phyloP scores from a whole-genome alignment of 495 filamentous ascomycete species.

The Halenospora varia region DNA sequence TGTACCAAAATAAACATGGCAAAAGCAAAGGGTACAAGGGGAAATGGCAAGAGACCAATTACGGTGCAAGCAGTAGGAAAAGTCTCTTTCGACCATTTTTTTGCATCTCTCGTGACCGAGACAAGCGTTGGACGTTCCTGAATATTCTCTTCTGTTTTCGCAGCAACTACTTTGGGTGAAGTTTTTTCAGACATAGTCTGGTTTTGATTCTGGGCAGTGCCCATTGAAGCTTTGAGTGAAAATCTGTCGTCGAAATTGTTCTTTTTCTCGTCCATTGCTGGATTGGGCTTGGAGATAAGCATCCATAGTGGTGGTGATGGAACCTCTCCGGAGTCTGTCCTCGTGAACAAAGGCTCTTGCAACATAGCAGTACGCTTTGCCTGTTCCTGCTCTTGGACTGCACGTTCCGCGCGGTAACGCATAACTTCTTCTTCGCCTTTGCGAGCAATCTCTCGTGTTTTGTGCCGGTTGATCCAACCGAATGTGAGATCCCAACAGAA shows the following conservation, averaged over 20 bases:
- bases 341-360: background rate
- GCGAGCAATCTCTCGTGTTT: conserved; percentile 55
- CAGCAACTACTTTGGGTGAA: too few relatives aligned
- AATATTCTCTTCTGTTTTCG: too few relatives aligned
- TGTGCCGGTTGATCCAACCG: conserved; percentile 53
- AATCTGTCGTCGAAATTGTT: conserved; percentile 17
- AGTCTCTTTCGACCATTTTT: conserved; percentile 56
- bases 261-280: conserved; percentile 19
- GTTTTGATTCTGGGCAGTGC: too few relatives aligned
- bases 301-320: conserved; percentile 13
- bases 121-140: conserved; percentile 37
- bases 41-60: conserved; percentile 53
- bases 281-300: conserved; percentile 7
- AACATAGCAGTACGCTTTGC: background rate
- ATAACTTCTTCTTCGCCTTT: conserved; percentile 49
- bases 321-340: background rate
- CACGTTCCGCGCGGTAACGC: conserved; percentile 34
- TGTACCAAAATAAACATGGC: conserved; percentile 68
- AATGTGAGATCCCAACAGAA: conserved; percentile 56
- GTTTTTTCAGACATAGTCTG: too few relatives aligned
- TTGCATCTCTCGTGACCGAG: conserved; percentile 36
- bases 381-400: conserved; percentile 21
- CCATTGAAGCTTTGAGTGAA: conserved; percentile 6
- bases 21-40: conserved; percentile 61
- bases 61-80: conserved; percentile 63